Conservation (phyloP, 2,329 filamentous ascomycete species). For the Ceratocystis cubensis region DNA sequence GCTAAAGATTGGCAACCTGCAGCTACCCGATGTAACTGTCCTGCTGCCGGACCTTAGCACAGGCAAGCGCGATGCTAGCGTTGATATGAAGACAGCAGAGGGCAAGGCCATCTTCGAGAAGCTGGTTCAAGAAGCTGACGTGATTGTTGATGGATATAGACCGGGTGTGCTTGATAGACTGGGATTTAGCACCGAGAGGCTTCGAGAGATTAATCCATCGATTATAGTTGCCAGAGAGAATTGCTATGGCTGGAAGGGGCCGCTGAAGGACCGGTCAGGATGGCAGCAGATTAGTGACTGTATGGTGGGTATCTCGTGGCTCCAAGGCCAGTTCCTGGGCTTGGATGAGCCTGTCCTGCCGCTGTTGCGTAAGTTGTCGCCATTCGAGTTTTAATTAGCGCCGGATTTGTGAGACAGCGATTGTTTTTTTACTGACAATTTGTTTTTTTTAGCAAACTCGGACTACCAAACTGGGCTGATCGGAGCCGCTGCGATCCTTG, state of each 20-base stretch:
- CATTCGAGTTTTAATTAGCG: background rate
- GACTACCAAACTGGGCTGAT: conserved; percentile 25
- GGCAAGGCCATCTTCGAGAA: conserved; percentile 45
- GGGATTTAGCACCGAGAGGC: conserved; percentile 11
- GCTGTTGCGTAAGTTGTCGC: conserved; percentile 41
- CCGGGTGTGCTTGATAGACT: conserved; percentile 43
- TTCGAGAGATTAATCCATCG: conserved; percentile 26
- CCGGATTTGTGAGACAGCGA: too few relatives aligned
- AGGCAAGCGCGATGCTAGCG: conserved; percentile 53
- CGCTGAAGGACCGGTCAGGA: conserved; percentile 41
- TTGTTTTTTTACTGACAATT: background rate
- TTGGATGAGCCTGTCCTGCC: conserved; percentile 52
- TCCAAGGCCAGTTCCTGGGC: conserved; percentile 50
- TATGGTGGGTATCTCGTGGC: conserved; percentile 45
- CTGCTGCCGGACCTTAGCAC: conserved; percentile 62
- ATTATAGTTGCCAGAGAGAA: conserved; percentile 58
- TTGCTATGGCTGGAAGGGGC: conserved; percentile 53
- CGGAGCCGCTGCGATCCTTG: conserved; percentile 22
- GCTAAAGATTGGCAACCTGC: conserved; percentile 55
- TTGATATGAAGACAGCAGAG: conserved; percentile 46
- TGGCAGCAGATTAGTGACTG: conserved; percentile 62
- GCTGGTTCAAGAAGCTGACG: conserved; percentile 49
- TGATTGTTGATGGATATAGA: conserved; percentile 56
- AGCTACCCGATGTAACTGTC: conserved; percentile 57
- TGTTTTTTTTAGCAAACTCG: conserved; percentile 22